Conservation (phyloP, 352 stramenopile species). For the Globisporangium alternatum region DNA sequence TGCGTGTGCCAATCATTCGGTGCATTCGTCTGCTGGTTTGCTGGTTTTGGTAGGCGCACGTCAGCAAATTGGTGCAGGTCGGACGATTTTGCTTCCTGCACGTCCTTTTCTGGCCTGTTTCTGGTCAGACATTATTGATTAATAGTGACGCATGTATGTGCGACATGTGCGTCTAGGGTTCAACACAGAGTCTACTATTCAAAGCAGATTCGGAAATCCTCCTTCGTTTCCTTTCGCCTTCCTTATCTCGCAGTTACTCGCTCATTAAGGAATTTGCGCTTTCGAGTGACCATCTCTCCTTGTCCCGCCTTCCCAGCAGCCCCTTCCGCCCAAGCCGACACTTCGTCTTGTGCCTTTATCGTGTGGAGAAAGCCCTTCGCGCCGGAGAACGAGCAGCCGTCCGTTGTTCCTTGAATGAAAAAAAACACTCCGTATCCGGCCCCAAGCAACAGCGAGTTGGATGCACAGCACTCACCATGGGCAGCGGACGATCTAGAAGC, state of each 20-base stretch:
- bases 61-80: not conserved
- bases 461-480: constrained; percentile 16
- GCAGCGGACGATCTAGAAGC: constrained; percentile 18
- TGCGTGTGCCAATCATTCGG: not conserved
- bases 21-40: not conserved
- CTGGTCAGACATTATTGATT: not conserved
- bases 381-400: constrained; percentile 8
- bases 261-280: constrained; percentile 19
- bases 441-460: constrained; percentile 17
- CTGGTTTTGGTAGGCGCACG: constrained; percentile 10
- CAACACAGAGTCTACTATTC: not conserved
- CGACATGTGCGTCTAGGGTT: not conserved
- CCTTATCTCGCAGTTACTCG: not conserved
- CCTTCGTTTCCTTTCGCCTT: not conserved
- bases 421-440: constrained; percentile 18
- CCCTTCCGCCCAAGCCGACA: not conserved
- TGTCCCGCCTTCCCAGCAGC: not conserved
- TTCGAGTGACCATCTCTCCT: constrained; percentile 12
- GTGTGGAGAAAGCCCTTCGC: constrained; percentile 19
- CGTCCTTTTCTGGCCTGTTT: constrained; percentile 3
- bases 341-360: not conserved
- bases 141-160: not conserved
- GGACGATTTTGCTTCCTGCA: constrained; percentile 7
- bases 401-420: constrained; percentile 23
- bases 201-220: not conserved